Conservation (phyloP, 179 eudicot species). For the Camellia oleifera region DNA sequence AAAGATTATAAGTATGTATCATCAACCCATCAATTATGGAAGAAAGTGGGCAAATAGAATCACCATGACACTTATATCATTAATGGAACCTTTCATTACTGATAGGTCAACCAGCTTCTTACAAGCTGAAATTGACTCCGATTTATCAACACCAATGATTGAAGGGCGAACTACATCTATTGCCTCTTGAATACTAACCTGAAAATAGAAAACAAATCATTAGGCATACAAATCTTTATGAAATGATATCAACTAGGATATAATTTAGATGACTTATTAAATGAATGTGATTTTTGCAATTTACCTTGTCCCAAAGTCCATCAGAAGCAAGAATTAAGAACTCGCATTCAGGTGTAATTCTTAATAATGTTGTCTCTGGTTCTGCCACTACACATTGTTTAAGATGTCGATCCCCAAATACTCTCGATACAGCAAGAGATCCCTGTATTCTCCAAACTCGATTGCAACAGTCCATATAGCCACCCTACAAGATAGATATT, state of each 20-base stretch:
- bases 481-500: conserved; percentile 38
- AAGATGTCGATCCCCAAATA: conserved; percentile 52
- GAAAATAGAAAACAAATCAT: conserved; percentile 14
- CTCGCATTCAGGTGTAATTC: conserved; percentile 38
- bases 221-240: background rate
- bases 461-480: conserved; percentile 50
- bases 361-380: conserved; percentile 47
- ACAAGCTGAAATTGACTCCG: conserved; percentile 43
- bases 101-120: conserved; percentile 56
- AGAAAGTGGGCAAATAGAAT: conserved; percentile 37
- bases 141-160: conserved; percentile 22
- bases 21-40: background rate
- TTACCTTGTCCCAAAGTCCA: conserved; percentile 67
- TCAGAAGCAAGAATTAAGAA: conserved; percentile 71
- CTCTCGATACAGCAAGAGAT: conserved; percentile 65
- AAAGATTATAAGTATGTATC: background rate
- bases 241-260: background rate
- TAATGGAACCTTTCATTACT: conserved; percentile 49
- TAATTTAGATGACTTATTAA: background rate
- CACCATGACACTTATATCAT: conserved; percentile 62
- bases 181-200: conserved; percentile 28
- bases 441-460: conserved; percentile 78
- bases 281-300: background rate
- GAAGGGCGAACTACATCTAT: conserved; percentile 24
- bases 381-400: conserved; percentile 65